Conservation (phyloP, 805 yeast species). For the Nakazawaea molendinolei region DNA sequence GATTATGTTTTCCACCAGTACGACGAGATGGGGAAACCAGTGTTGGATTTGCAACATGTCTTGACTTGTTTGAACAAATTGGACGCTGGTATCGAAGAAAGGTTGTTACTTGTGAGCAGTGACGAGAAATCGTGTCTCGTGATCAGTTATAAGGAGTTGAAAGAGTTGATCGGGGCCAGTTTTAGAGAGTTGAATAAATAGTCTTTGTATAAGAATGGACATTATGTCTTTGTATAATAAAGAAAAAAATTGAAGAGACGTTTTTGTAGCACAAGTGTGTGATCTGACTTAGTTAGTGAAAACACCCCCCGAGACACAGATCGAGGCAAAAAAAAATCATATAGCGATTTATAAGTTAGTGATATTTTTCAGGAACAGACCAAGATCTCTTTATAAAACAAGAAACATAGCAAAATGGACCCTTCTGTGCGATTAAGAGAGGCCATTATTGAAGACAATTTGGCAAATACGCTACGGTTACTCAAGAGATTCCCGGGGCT, state of each 20-base stretch:
- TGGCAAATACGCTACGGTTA: conserved; percentile 56
- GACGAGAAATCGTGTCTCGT: conserved; percentile 85
- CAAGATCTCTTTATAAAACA: too few species aligned
- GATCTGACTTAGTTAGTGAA: too few species aligned
- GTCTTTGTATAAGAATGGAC: too few species aligned
- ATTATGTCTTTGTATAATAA: too few species aligned
- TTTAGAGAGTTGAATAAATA: conserved; percentile 42
- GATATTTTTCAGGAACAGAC: too few species aligned
- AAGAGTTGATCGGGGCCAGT: conserved; percentile 60
- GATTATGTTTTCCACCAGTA: conserved; percentile 83
- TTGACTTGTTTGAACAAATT: conserved; percentile 75
- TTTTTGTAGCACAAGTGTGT: too few species aligned
- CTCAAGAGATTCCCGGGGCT: conserved; percentile 64
- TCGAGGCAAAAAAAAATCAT: too few species aligned
- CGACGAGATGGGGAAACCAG: conserved; percentile 71
- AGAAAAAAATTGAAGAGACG: too few species aligned
- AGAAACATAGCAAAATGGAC: too few species aligned
- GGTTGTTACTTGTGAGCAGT: conserved; percentile 67
- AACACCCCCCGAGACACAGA: too few species aligned
- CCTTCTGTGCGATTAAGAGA: conserved; percentile 60
- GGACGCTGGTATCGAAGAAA: conserved; percentile 89
- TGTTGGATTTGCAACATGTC: conserved; percentile 77
- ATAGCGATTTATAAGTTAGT: too few species aligned
- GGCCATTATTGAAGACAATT: conserved; percentile 58
- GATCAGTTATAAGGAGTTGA: conserved; percentile 77